Evolutionary conservation across 1,284 basidiomycete genomes (phyloP).

Genomic region (Pholiota adiposa): DNA sequence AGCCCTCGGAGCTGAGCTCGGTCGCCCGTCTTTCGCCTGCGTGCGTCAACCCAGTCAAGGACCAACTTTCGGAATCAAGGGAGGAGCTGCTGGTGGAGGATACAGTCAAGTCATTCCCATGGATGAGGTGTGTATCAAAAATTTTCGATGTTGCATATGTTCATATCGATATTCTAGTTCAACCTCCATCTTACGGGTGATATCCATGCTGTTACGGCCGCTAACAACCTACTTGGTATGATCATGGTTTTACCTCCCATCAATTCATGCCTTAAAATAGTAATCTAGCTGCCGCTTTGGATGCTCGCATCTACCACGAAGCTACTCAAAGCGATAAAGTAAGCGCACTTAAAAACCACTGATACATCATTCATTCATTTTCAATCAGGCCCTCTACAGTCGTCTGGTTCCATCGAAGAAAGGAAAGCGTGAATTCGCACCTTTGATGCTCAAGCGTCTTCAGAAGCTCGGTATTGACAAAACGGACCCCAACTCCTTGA

Average conservation of each 20-base stretch:
- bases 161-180: conserved; percentile 57
- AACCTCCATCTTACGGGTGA: conserved; percentile 97
- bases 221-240: conserved; percentile 92
- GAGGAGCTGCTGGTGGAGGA: conserved; percentile 97
- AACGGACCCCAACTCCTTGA: conserved; percentile 91
- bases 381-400: conserved; percentile 76
- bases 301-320: conserved; percentile 99
- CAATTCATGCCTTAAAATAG: conserved; percentile 7
- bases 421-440: conserved; percentile 93
- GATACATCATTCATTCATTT: background rate
- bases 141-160: background rate
- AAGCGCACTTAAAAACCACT: background rate
- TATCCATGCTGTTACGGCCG: conserved; percentile 97
- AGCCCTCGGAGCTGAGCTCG: conserved; percentile 93
- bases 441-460: conserved; percentile 95
- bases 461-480: conserved; percentile 96
- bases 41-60: conserved; percentile 99
- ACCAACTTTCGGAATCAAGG: conserved; percentile 99
- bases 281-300: conserved; percentile 85
- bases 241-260: background rate
- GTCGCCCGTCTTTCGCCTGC: conserved; percentile 93
- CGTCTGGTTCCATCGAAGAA: conserved; percentile 94
- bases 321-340: conserved; percentile 94
- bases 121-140: conserved; percentile 77
- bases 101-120: conserved; percentile 99